Evolutionary conservation across 805 yeast genomes (phyloP), one percentile per base, ranked within the genome.

Genomic region (Starmera pachycereana): DNA sequence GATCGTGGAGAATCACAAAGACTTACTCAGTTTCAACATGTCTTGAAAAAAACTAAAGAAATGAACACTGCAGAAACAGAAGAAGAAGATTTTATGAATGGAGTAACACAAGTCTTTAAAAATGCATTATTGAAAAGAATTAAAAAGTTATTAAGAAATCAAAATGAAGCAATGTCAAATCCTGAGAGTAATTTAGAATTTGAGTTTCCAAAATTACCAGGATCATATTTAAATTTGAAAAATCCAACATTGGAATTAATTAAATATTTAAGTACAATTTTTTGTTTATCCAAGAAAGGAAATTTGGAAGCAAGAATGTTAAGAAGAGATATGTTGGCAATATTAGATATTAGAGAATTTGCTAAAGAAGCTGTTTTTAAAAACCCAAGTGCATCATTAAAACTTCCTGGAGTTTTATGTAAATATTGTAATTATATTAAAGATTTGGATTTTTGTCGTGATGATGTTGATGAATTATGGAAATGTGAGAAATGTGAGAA

Each of bases 331-430:
- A 62, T 94, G 44, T 66, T 92, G 31, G 68, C 72, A 2, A 58
- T 83, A 6, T 74, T 94, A 49, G 95, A 88, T 28, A 72, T 89
- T 32, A 77, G 81, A 44, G 98, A 92, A 55, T 92, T 92, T 61
- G 78, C 86, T 46, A 72, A 72, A 4, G 85, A 78, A 42, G 85
- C 90, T 1, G 66, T 65, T 13, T 89, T 88, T 60, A 61, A 57
- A 33, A 77, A 87, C 53, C 96, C 96, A 12, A 74, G 92, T 38
- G 67, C 84, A 0, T 72, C 84, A 1, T 66, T 92, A 44, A 62
- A 69, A 30, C 58, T 92, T 4, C 72, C 80, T 2, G 81, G 79
- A 35, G 71, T 88, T 6, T 65, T 82, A 6, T 92, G 99, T 63
- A 81, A 76, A 44, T 72, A 79, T 49, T 92, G 99, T 63, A 81